phyloP scores from a whole-genome alignment of 306 rosid genomes.

The Gastrolobium villosum region DNA sequence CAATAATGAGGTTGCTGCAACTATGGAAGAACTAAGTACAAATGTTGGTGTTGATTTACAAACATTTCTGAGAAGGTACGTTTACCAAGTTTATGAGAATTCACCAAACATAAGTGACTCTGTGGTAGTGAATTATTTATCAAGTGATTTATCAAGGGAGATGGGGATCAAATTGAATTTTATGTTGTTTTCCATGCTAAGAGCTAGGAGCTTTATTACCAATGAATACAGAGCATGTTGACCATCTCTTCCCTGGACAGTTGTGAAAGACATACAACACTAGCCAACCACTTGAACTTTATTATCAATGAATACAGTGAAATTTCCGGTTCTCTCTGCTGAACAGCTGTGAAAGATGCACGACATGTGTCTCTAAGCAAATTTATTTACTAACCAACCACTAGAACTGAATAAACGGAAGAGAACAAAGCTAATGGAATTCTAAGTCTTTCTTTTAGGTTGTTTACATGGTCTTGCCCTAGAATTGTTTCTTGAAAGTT shows the following conservation, averaged over 20 bases:
- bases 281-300: too few species aligned
- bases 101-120: neutral
- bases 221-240: neutral
- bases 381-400: neutral
- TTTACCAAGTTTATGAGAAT: slow-evolving; percentile 7
- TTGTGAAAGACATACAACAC: neutral
- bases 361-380: too few species aligned
- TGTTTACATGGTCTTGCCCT: neutral
- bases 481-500: neutral
- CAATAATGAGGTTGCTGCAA: slow-evolving; percentile 48
- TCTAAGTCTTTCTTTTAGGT: neutral
- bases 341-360: too few species aligned
- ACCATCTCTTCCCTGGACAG: neutral
- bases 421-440: slow-evolving; percentile 11
- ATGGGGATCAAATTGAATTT: neutral
- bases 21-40: slow-evolving; percentile 62
- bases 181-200: neutral
- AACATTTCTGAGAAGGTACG: slow-evolving; percentile 36
- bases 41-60: slow-evolving; percentile 55
- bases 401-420: neutral
- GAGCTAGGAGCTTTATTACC: slow-evolving; percentile 12
- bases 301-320: too few species aligned
- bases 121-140: too few species aligned
- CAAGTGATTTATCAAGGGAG: neutral
- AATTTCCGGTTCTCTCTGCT: too few species aligned